Percentiles rank a stretch among this genome's conserved stretches.
Evolutionary conservation across 1,139 yeast genomes (phyloP).

Genomic region (Blastobotrys raffinosifermentans): DNA sequence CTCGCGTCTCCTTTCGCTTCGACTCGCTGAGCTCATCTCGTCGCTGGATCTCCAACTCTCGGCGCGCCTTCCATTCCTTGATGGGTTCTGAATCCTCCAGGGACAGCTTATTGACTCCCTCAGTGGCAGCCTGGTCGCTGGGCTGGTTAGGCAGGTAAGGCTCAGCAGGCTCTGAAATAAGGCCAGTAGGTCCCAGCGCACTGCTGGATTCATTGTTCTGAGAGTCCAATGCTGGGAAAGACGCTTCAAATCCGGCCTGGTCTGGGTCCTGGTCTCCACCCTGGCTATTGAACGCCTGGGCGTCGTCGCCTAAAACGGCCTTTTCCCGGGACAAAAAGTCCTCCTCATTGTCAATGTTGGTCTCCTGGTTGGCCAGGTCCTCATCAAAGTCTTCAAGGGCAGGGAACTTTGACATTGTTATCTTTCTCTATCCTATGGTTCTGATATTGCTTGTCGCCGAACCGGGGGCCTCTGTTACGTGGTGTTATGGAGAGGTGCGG

Average conservation of each 20-base stretch:
- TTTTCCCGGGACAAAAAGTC: conserved; percentile 84
- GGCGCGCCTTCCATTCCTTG: conserved; percentile 76
- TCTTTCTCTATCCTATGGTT: no score
- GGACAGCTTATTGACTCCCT: conserved; percentile 23
- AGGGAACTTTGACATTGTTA: conserved; percentile 62
- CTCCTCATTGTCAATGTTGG: conserved; percentile 39
- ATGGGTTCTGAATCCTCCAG: conserved; percentile 33
- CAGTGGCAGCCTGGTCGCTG: conserved; percentile 10
- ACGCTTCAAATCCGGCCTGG: conserved; percentile 35
- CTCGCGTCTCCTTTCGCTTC: conserved; percentile 62
- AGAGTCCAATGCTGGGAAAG: conserved; percentile 58
- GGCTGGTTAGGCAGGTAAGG: conserved; percentile 28
- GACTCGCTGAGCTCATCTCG: conserved; percentile 69
- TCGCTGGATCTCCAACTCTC: conserved; percentile 72
- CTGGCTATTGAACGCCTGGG: conserved; percentile 62
- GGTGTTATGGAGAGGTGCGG: no score
- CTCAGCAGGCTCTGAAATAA: conserved; percentile 27
- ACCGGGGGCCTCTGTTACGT: no score
- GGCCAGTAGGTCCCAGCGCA: conserved; percentile 20
- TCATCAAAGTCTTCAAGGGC: conserved; percentile 53
- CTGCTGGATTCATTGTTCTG: conserved; percentile 9
- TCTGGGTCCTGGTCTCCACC: conserved; percentile 51
- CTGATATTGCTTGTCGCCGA: no score
- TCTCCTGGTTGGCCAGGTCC: conserved; percentile 25
- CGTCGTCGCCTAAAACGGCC: conserved; percentile 71